Base-by-base conservation (phyloP, 2,329 filamentous ascomycete genomes). In the Claviceps sp. region DNA sequence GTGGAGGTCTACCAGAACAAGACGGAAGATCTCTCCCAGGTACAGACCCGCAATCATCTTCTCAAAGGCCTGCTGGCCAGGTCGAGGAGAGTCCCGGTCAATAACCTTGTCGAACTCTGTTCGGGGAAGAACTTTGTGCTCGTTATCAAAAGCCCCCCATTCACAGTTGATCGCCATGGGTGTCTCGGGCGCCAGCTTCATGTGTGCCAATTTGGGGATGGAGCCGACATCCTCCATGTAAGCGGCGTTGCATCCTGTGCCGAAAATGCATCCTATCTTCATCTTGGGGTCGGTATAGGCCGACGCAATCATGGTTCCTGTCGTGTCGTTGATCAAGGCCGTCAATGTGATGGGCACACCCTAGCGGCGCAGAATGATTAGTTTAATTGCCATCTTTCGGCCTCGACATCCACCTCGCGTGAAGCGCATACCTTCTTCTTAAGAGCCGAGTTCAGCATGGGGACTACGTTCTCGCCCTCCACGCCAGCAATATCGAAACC, bases 1-100 rank as follows among this genome's bases (percentile, higher is more conserved):
- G 66, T 95, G 82, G 46, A 96, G 74, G 61, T 95, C 90, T 17
- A 95, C 74, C 51, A 96, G 72, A 51, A 91, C 82, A 47, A 95
- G 78, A 53, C 91, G 87, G 79, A 95, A 94, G 62, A 97, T 86
- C 69, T 97, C 91, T 58, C 91, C 91, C 2, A 96, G 79, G 66
- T 96, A 97, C 47, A 96, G 77, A 57, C 91, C 91, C 2, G 91
- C 89, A 64, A 95, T 90, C 87, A 96, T 96, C 75, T 97, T 96
- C 73, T 97, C 91, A 59, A 96, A 96, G 1, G 88, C 83, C 71
- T 97, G 91, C 70, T 96, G 89, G 49, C 89, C 90, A 3, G 91
- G 91, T 26, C 90, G 85, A 38, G 91, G 91, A 20, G 90, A 96
- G 61, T 93, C 85, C 60, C 87, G 83, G 73, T 97, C 91, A 62